Evolutionary conservation across 306 rosid species (phyloP).

Genomic region (Astragalus glycyphyllos): DNA sequence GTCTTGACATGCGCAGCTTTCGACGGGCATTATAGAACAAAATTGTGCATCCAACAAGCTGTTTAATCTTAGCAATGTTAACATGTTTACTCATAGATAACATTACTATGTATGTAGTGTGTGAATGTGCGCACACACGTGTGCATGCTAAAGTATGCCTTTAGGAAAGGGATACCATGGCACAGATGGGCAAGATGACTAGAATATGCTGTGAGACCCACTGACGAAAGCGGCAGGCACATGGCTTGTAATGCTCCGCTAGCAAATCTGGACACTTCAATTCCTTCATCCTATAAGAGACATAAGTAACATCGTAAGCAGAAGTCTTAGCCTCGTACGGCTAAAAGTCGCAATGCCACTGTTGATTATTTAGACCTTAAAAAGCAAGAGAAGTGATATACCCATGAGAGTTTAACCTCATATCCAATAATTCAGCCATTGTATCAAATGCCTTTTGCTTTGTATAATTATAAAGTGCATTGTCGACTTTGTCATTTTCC

Average conservation of each 20-base stretch:
- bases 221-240: conserved; percentile 62
- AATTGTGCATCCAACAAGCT: conserved; percentile 69
- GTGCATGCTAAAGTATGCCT: conserved; percentile 42
- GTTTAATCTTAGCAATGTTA: conserved; percentile 57
- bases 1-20: conserved; percentile 52
- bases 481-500: conserved; percentile 49
- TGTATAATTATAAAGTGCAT: conserved; percentile 53
- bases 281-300: conserved; percentile 69
- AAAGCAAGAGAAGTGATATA: conserved; percentile 45
- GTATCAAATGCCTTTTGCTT: conserved; percentile 65
- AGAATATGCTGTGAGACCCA: conserved; percentile 67
- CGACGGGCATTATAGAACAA: conserved; percentile 56
- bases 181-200: conserved; percentile 57
- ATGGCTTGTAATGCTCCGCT: conserved; percentile 71
- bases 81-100: conserved; percentile 48
- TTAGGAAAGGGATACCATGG: conserved; percentile 64
- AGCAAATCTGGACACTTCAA: conserved; percentile 76
- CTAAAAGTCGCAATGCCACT: conserved; percentile 27
- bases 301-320: conserved; percentile 1
- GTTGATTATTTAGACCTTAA: conserved; percentile 31
- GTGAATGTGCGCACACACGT: background rate
- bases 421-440: conserved; percentile 59
- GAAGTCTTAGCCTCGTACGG: background rate
- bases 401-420: conserved; percentile 66
- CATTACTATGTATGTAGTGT: conserved; percentile 30